Base-by-base conservation (phyloP, 2,329 filamentous ascomycete genomes). In the Rhynchosporium agropyri region DNA sequence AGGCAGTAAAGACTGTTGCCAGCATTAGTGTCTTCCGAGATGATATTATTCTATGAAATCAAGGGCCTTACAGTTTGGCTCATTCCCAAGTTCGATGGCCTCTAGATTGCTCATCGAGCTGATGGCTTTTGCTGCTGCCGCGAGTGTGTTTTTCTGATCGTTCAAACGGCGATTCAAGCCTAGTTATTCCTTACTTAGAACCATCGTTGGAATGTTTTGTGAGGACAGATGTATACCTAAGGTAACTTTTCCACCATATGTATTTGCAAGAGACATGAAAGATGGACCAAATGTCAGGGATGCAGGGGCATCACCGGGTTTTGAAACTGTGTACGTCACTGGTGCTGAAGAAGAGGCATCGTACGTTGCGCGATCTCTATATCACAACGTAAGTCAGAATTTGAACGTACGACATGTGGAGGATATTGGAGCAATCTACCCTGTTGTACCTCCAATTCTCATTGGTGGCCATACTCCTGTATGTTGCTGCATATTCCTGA, bases 361-460 rank as follows among this genome's bases (percentile, higher is more conserved):
- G 65, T 81, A 85, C 2, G 74, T 78, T 0, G 83, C 83, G 4
- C 83, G 79, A 66, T 85, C 83, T 67, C 77, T 78, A 49, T 10
- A 10, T 36, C 45, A 13, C 28, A 45, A 42, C 42, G 4, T 28
- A 29, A 2, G 20, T 7, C 12, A 36, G 9, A 36, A 36, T 1
- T 36, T 10, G 33, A 36, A 36, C 33, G 33, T 36, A 36, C 33
- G 5, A 36, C 1, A 36, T 36, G 5, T 36, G 9, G 9, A 10
- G 33, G 5, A 8, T 9, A 7, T 49, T 43, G 7, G 36, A 3
- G 8, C n/a, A 33, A 33, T 74, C 60, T 64, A 78, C 76, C 84
- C 82, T 0, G 83, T 85, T 0, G 83, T 85, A 2, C 83, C 83
- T n/a, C 83, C 83, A 60, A 85, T 84, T 57, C 83, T 76, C 51